Evolutionary conservation across 257 asterid genomes (phyloP), one percentile per base, ranked within the genome.

Genomic region (Scutellaria barbata): DNA sequence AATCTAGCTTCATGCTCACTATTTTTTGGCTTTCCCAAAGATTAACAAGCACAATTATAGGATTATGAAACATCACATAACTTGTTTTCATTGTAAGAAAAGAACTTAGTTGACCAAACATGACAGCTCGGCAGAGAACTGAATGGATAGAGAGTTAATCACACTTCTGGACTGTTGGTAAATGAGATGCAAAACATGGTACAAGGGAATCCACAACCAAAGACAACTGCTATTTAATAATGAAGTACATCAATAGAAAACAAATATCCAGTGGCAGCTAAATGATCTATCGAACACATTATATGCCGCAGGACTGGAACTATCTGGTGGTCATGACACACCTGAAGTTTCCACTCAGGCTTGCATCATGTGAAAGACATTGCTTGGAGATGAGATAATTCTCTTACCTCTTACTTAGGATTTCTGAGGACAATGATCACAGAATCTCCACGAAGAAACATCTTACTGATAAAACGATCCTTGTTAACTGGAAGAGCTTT

Each of bases 391-490:
- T 41, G n/a, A 58, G 25, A 73, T 47, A 54, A 73, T 41, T 33
- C 16, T 5, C 51, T 14, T 83, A 88, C 92, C 94, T 65, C 58
- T 75, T 68, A 92, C 89, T 92, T 91, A 0, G 96, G 97, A 66
- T 91, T 89, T 57, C 95, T 77, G 75, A 85, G 95, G 75, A 89
- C 97, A 79, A 89, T 91, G 87, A 89, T 87, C 74, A 90, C 97
- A 22, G 97, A 90, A 77, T 90, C 97, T 65, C 97, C 97, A 35
- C 97, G 92, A 71, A 91, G 96, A 61, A 91, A 91, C 97, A 91
- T 91, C 79, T 90, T 89, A 77, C 96, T 90, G 17, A 90, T 90
- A 47, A 90, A 90, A 57, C 95, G 84, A 74, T 90, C 97, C 72
- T 89, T 90, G 83, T 90, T 88, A 63, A 90, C 90, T 16, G 96